Conservation (phyloP, 345 rosid species). For the Citrus hindsii region DNA sequence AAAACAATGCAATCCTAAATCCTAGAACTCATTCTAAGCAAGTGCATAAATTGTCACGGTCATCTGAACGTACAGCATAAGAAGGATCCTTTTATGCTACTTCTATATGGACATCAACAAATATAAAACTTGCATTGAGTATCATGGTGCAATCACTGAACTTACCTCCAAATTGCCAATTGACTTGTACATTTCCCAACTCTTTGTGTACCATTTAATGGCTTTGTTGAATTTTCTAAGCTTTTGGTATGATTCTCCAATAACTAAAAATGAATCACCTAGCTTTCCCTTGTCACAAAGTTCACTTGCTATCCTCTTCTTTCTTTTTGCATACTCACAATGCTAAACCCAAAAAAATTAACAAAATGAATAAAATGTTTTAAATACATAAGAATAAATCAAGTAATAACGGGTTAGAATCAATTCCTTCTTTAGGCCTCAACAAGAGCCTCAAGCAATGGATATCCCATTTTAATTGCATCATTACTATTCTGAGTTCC, state of each 20-base stretch:
- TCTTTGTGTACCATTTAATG: slow-evolving; percentile 64
- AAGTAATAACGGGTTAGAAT: not conserved
- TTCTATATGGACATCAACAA: slow-evolving; percentile 5
- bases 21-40: slow-evolving; percentile 1
- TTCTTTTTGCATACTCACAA: slow-evolving; percentile 70
- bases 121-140: slow-evolving; percentile 1
- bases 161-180: slow-evolving; percentile 83
- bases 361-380: slow-evolving; percentile 18
- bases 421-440: slow-evolving; percentile 4
- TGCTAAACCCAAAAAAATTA: slow-evolving; percentile 46
- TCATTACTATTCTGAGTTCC: not conserved
- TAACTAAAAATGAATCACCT: slow-evolving; percentile 66
- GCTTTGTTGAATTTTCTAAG: slow-evolving; percentile 75
- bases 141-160: slow-evolving; percentile 15
- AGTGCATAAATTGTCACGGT: not conserved
- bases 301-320: slow-evolving; percentile 64
- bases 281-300: slow-evolving; percentile 85
- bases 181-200: slow-evolving; percentile 65
- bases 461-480: not conserved
- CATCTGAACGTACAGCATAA: not conserved
- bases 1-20: slow-evolving; percentile 7
- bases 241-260: slow-evolving; percentile 88
- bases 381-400: slow-evolving; percentile 11
- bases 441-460: not conserved
- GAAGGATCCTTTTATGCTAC: not conserved